Base-by-base conservation (phyloP, 2,329 filamentous ascomycete genomes). In the Hymenoscyphus fructigenus region DNA sequence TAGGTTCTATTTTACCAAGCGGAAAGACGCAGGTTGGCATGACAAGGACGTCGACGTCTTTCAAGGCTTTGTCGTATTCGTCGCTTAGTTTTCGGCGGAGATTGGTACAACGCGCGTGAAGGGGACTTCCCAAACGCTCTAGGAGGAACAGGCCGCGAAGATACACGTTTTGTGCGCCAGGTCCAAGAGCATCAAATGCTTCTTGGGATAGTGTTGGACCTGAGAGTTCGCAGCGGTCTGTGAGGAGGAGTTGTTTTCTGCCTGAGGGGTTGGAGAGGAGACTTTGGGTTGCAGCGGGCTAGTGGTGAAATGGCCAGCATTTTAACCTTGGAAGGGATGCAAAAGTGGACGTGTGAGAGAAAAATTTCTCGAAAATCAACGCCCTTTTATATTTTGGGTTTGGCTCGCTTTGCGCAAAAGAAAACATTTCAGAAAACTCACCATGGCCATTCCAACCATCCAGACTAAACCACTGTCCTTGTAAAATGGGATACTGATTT, bases 91-190 rank as follows among this genome's bases (percentile, higher is more conserved):
- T 77, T 4, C 80, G 77, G 0, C 78, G 78, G 1, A 83, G 75
- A 68, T 84, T 84, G 20, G 80, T 77, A 0, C 81, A 76, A 68
- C 83, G 83, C 15, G 77, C 78, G 47, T 83, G 80, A 0, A 84
- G 71, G 3, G 67, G 64, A 1, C 77, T 74, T 0, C 81, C 83
- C 63, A 83, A 82, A 1, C 73, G 71, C 10, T 80, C 73, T 38
- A 75, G 69, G 0, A 82, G 76, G 59, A 84, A 84, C 0, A 81
- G 69, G 0, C 82, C 83, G 59, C 84, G 84, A 59, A 85, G 79
- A 55, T 83, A 80, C 3, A 83, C 83, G 68, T 85, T 85, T 67
- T 84, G 85, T 0, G 83, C 84, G 0, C 82, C 80, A 15, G 78
- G 80, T 69, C 83, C 84, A 1, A 83, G 77, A 47, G 82, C 79